Evolutionary conservation across 148 eudicot genomes (phyloP).

Genomic region (Persicaria maculosa): DNA sequence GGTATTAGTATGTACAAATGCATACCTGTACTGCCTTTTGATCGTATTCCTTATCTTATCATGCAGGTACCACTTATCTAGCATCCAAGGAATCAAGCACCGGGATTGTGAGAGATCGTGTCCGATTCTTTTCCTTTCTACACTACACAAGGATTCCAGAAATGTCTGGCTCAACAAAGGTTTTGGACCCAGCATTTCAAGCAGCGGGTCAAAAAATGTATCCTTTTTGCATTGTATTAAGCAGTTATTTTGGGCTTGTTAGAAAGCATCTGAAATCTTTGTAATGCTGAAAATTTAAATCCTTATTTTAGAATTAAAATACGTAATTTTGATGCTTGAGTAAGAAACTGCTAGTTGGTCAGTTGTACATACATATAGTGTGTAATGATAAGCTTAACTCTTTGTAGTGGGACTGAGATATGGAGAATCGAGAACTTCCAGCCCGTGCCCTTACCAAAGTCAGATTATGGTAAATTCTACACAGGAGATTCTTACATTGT

Average conservation of each 20-base stretch:
- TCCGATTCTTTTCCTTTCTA: background rate
- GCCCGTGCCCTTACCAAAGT: slow-evolving; percentile 87
- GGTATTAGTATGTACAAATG: background rate
- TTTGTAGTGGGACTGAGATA: slow-evolving; percentile 77
- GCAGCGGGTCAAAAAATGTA: slow-evolving; percentile 89
- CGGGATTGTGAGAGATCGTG: background rate
- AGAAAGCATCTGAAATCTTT: background rate
- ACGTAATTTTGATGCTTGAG: background rate
- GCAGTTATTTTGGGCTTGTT: background rate
- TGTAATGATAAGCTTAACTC: slow-evolving; percentile 45
- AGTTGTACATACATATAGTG: background rate
- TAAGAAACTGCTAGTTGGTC: background rate
- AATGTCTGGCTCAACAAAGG: slow-evolving; percentile 77
- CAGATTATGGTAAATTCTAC: slow-evolving; percentile 91
- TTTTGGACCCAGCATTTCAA: slow-evolving; percentile 90
- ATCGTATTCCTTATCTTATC: background rate
- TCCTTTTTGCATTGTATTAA: slow-evolving; percentile 33
- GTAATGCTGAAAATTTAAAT: background rate
- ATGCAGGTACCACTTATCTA: slow-evolving; percentile 1
- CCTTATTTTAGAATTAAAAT: background rate
- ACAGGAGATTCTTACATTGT: slow-evolving; percentile 47
- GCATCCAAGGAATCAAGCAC: background rate
- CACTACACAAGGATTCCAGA: slow-evolving; percentile 4
- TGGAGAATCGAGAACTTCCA: slow-evolving; percentile 95
- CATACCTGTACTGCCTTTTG: background rate